phyloP scores from a whole-genome alignment of 176 grass and related monocot genomes.

The Bothriochloa decipiens region DNA sequence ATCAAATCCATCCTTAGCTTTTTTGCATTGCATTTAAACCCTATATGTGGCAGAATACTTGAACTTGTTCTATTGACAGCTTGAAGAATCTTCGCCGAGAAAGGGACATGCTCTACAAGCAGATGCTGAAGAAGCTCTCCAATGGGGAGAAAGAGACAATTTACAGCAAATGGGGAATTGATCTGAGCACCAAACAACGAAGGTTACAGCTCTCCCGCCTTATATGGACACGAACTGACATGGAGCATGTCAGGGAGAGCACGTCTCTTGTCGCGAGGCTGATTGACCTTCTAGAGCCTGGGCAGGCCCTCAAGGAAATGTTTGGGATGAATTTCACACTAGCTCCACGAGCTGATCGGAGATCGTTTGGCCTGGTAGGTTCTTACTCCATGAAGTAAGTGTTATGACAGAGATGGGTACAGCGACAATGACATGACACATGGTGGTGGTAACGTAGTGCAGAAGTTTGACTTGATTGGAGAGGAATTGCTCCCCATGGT shows the following conservation, averaged over 20 bases:
- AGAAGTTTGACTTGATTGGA: constrained; percentile 47
- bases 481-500: constrained; percentile 36
- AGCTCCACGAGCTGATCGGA: constrained; percentile 42
- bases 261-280: constrained; percentile 67
- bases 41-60: constrained; percentile 7
- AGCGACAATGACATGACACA: not conserved
- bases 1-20: not conserved
- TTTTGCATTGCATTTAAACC: too few species aligned
- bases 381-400: constrained; percentile 38
- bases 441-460: constrained; percentile 28
- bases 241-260: constrained; percentile 74
- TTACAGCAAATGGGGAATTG: constrained; percentile 73
- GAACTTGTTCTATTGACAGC: constrained; percentile 45
- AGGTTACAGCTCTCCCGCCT: constrained; percentile 62
- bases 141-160: constrained; percentile 65
- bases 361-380: constrained; percentile 56
- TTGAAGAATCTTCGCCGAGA: constrained; percentile 68
- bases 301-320: constrained; percentile 78
- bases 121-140: constrained; percentile 78
- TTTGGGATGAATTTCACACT: constrained; percentile 79
- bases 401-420: constrained; percentile 21
- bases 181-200: constrained; percentile 74
- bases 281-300: constrained; percentile 62
- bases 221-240: constrained; percentile 65
- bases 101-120: constrained; percentile 75